Evolutionary conservation across 2,329 filamentous ascomycete genomes (phyloP), one percentile per base, ranked within the genome.

Genomic region (Pestalotiopsis sp.): DNA sequence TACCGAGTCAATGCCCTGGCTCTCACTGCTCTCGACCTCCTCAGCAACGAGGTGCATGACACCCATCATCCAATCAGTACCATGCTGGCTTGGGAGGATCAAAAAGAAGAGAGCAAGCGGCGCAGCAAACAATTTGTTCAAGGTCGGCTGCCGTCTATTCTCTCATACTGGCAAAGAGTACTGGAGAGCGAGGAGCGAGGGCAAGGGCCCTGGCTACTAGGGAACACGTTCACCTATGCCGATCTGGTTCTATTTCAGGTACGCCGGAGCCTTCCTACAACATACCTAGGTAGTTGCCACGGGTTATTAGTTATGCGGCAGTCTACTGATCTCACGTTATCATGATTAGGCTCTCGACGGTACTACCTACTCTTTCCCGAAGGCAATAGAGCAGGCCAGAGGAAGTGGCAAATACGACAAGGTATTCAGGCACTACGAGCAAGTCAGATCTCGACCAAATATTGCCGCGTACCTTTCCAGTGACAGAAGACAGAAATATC

Each of bases 221-320:
- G 88, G 0, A 84, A 82, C 1, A 81, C 82, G 68, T 74, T 94
- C 70, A 92, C 88, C 0, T 93, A 91, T 76, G 92, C 91, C 23
- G 92, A 95, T 76, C 81, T 91, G 60, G 90, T 91, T 2, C 76
- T 93, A 1, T 94, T 91, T 82, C 91, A 93, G 79, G 88, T 90
- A 25, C 25, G 25, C 25, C 25, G 25, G 25, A 3, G 25, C 25
- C 25, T 25, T 4, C 25, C 25, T 25, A 3, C 25, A 25, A 25
- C 25, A 25, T 25, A 23, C 20, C 20, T 23, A 23, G 20, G 20
- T 23, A 25, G 25, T 25, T 25, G 25, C 25, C 25, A 25, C 25
- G 25, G 25, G 25, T 4, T 25, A 3, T 45, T 12, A 17, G 14
- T 17, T 9, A 45, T 45, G 39, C 39, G 39, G 12, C 12, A 3